Conservation (phyloP, 1,139 yeast species). For the Zygosaccharomyces pseudobailii region DNA sequence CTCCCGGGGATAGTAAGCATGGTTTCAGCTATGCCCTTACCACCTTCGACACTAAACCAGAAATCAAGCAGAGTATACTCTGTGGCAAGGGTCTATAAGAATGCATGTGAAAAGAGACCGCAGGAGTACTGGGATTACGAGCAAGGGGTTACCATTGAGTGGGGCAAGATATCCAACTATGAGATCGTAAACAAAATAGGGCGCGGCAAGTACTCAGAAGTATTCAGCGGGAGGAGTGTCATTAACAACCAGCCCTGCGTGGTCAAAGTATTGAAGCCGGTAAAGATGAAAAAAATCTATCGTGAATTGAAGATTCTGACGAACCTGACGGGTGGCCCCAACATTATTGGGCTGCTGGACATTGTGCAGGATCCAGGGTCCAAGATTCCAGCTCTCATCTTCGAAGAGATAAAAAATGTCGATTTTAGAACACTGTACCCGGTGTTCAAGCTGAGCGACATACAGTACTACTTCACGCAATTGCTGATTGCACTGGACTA, state of each 20-base stretch:
- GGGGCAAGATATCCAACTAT: slow-evolving; percentile 67
- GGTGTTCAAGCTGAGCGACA: slow-evolving; percentile 55
- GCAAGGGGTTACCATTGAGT: slow-evolving; percentile 53
- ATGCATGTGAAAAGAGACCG: slow-evolving; percentile 59
- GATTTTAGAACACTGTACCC: slow-evolving; percentile 73
- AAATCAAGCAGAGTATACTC: slow-evolving; percentile 39
- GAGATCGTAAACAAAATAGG: slow-evolving; percentile 71
- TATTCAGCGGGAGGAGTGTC: slow-evolving; percentile 53
- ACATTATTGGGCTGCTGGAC: slow-evolving; percentile 61
- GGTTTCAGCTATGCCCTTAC: slow-evolving; percentile 27
- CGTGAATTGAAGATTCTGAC: slow-evolving; percentile 73
- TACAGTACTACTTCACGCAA: slow-evolving; percentile 66
- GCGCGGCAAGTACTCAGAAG: slow-evolving; percentile 77
- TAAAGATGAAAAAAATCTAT: slow-evolving; percentile 71
- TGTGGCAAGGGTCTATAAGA: slow-evolving; percentile 58
- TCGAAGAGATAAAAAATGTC: slow-evolving; percentile 65
- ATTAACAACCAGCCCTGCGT: slow-evolving; percentile 52
- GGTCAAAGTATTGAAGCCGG: slow-evolving; percentile 74
- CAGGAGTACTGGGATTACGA: slow-evolving; percentile 80
- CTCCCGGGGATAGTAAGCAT: not conserved
- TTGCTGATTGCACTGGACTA: slow-evolving; percentile 67
- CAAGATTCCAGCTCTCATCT: slow-evolving; percentile 70
- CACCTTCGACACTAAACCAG: slow-evolving; percentile 35
- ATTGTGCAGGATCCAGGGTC: slow-evolving; percentile 71
- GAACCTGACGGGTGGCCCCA: slow-evolving; percentile 71